A percentile compares a stretch with the other conserved stretches of the same genome.
Evolutionary conservation across 495 filamentous ascomycete species (phyloP).

Genomic region (Neurospora sp.): DNA sequence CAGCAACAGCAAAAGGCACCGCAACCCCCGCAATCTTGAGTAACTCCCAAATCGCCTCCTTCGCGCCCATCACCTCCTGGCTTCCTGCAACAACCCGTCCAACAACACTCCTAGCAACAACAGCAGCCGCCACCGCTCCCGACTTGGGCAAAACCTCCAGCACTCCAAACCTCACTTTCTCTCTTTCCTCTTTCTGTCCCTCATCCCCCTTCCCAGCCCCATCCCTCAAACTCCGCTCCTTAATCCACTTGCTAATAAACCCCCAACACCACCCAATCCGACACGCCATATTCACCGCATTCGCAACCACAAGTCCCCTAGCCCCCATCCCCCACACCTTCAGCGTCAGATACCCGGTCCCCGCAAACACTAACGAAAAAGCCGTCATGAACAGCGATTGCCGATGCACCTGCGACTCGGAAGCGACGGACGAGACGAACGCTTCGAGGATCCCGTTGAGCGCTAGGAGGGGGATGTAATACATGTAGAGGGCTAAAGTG

Average conservation of each 20-base stretch:
- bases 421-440: conserved; percentile 80
- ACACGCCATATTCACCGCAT: conserved; percentile 74
- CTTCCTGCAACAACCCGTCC: conserved; percentile 13
- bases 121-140: conserved; percentile 11
- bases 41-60: conserved; percentile 34
- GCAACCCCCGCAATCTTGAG: conserved; percentile 41
- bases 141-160: conserved; percentile 18
- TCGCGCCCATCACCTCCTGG: conserved; percentile 11
- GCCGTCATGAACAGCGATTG: conserved; percentile 76
- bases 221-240: conserved; percentile 8
- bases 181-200: background rate
- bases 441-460: conserved; percentile 88
- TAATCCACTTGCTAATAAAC: conserved; percentile 62
- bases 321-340: conserved; percentile 57
- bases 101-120: conserved; percentile 13
- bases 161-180: conserved; percentile 14
- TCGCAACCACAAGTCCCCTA: conserved; percentile 70
- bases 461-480: conserved; percentile 86
- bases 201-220: background rate
- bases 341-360: conserved; percentile 61
- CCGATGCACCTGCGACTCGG: conserved; percentile 51
- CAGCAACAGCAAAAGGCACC: conserved; percentile 39
- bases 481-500: conserved; percentile 70
- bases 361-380: conserved; percentile 57
- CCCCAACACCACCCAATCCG: conserved; percentile 67